phyloP scores from a whole-genome alignment of 148 eudicot species.

The Salicornia ramosissima region DNA sequence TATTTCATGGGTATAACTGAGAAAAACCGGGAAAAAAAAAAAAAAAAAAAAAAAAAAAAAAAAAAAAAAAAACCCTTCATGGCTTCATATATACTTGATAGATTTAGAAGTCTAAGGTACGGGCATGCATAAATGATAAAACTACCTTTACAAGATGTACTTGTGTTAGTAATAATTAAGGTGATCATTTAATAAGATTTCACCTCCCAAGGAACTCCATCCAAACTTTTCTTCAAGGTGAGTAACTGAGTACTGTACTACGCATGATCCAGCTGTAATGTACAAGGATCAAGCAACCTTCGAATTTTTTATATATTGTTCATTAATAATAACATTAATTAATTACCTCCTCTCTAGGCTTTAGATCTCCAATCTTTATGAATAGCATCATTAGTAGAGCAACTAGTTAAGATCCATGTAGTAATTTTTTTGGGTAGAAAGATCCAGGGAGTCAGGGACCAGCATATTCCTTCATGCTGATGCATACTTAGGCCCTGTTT shows the following conservation, averaged over 20 bases:
- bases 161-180: not conserved
- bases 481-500: too few species aligned
- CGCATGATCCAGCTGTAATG: conserved; percentile 6
- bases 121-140: too few species aligned
- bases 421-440: too few species aligned
- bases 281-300: not conserved
- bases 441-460: too few species aligned
- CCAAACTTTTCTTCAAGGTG: not conserved
- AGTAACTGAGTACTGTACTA: not conserved
- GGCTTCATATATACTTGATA: too few species aligned
- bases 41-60: too few species aligned
- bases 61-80: too few species aligned
- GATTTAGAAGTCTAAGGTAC: too few species aligned
- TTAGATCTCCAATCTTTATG: conserved; percentile 1
- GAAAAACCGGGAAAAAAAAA: too few species aligned
- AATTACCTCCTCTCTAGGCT: not conserved
- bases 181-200: conserved; percentile 8
- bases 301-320: not conserved
- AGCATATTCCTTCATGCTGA: too few species aligned
- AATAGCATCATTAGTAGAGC: not conserved
- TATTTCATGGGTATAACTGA: too few species aligned
- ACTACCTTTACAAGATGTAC: not conserved
- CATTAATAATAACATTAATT: not conserved
- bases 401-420: too few species aligned
- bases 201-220: not conserved